Evolutionary conservation across 371 early-diverging fungal species (phyloP).

Genomic region (Quaeritorhiza haematococci): DNA sequence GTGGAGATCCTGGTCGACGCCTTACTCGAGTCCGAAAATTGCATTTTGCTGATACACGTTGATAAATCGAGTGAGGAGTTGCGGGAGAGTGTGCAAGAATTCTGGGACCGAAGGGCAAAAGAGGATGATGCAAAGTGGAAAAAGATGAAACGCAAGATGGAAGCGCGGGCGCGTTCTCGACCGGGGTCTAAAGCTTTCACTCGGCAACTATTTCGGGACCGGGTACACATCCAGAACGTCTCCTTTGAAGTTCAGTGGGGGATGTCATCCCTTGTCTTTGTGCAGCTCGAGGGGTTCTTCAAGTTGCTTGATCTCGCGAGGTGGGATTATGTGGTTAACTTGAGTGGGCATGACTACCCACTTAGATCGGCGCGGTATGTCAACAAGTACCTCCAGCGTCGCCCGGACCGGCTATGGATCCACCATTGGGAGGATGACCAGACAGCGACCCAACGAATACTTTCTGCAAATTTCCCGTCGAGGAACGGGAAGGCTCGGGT

Average conservation of each 20-base stretch:
- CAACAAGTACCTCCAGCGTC: background rate
- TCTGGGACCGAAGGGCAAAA: background rate
- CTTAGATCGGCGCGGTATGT: too few relatives aligned
- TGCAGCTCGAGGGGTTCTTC: slow-evolving; percentile 3
- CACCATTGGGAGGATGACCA: background rate
- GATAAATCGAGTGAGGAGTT: background rate
- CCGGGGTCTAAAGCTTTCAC: too few relatives aligned
- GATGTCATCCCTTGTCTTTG: background rate
- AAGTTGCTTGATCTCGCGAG: slow-evolving; percentile 6
- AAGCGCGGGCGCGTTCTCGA: too few relatives aligned
- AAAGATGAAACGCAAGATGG: background rate
- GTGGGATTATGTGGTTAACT: slow-evolving; percentile 9
- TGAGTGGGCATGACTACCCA: background rate
- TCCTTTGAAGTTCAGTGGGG: slow-evolving; percentile 4
- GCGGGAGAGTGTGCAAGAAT: background rate
- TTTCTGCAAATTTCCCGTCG: background rate
- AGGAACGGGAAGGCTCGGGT: background rate
- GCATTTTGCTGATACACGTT: background rate
- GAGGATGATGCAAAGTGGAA: background rate
- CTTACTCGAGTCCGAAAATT: background rate
- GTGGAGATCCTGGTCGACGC: background rate
- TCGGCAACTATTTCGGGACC: background rate
- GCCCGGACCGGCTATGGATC: background rate
- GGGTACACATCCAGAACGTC: background rate
- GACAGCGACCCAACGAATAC: background rate